Base-by-base conservation (phyloP, 768 basidiomycete genomes). In the Lentinus tigrinus region DNA sequence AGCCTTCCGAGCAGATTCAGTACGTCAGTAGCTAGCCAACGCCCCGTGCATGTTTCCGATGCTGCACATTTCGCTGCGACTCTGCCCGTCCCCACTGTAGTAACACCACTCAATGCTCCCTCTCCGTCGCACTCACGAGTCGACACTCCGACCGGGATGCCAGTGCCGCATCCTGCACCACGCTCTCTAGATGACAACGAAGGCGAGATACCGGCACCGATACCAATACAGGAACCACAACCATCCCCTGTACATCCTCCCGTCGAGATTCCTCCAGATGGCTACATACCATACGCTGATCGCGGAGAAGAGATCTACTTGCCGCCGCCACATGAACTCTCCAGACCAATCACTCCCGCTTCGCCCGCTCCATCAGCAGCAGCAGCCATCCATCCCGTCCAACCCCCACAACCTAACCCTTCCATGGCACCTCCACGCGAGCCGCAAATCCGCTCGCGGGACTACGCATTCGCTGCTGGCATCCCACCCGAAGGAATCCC, bases 251-350 rank as follows among this genome's bases (percentile, higher is more conserved):
- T 71, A 2, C 73, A 80, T 46, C 68, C 70, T 3, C 66, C 69
- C 19, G 49, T 71, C 13, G 69, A 73, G 5, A 75, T 85, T 11
- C 85, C 84, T 4, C 83, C 78, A 0, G 88, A 90, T 47, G 81
- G 82, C 9, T 84, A 77, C 57, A 88, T 90, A 52, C 88, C 88
- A 0, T 60, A 60, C 3, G 69, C 75, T 17, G 69, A 71, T 4
- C 82, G 77, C 58, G 69, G 74, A 11, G 82, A 85, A 52, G 74
- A 75, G 44, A 62, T 62, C 49, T 75, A 76, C 26, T 66, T 89
- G 0, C 88, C 87, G 10, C 82, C 88, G 19, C 82, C 87, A 0
- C 81, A 82, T 64, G 86, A 85, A 60, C 73, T 88, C 28, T 59
- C 64, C 3, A 43, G 63, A 13, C 63, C 66, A 1, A 52, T 66